Percentiles rank a stretch among this genome's conserved stretches.
These are phyloP conservation scores for Castanea mollissima DNA, from an alignment of 306 rosid genomes.

Conservation along the genomic window DNA sequence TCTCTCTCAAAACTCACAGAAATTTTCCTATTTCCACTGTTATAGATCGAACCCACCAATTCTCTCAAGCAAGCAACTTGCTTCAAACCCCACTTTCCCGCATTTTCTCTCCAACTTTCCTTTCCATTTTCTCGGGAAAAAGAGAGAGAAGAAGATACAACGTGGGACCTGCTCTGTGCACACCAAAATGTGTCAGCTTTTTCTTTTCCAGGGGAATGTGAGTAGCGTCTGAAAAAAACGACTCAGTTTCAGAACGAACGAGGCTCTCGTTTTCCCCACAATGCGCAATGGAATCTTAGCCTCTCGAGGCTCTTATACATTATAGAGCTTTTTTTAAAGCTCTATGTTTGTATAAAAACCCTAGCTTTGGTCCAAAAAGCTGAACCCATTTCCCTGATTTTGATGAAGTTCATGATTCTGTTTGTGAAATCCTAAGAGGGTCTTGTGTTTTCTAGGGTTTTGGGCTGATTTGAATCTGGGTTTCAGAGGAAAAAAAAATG, in stretches of 20 bases:
- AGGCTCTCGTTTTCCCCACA: conserved; percentile 42
- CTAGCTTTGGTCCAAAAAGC: conserved; percentile 43
- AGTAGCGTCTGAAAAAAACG: conserved; percentile 23
- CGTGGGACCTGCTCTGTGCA: background rate
- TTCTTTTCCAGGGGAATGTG: conserved; percentile 24
- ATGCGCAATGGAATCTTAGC: conserved; percentile 52
- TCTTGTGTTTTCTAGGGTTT: conserved; percentile 21
- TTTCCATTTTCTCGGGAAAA: conserved; percentile 29
- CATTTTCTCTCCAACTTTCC: conserved; percentile 36
- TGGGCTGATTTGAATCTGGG: conserved; percentile 30
- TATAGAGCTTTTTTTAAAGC: conserved; percentile 12
- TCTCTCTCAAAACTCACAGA: background rate
- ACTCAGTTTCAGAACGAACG: conserved; percentile 25
- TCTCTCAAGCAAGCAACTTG: background rate
- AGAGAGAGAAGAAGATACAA: conserved; percentile 26
- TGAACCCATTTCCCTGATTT: conserved; percentile 34
- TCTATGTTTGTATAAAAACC: conserved; percentile 36
- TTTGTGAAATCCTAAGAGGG: conserved; percentile 21
- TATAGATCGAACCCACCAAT: conserved; percentile 30
- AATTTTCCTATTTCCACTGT: background rate
- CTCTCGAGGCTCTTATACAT: conserved; percentile 41
- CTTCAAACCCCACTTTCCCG: conserved; percentile 18
- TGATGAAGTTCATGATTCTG: conserved; percentile 1
- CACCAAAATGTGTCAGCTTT: conserved; percentile 45
- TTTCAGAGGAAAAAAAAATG: conserved; percentile 12